Conservation (phyloP, 352 stramenopile species). For the Hyphochytrium catenoides region DNA sequence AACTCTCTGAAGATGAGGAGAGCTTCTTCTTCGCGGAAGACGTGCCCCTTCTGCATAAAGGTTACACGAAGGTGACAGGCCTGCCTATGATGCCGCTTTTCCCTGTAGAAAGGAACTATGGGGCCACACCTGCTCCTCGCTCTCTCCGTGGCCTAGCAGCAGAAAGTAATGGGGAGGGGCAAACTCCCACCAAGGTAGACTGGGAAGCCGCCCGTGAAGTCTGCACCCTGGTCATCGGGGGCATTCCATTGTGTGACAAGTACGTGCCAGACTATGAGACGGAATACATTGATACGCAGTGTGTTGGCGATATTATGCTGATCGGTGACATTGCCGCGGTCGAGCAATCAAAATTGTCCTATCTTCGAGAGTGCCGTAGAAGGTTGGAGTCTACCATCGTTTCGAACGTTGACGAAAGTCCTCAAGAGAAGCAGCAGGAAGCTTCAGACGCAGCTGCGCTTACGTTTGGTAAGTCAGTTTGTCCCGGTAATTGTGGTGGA, state of each 20-base stretch:
- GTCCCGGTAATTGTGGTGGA: conserved; percentile 10
- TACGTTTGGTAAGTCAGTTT: conserved; percentile 11
- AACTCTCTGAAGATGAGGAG: conserved; percentile 6
- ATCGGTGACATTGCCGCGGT: conserved; percentile 10
- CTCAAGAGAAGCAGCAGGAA: conserved; percentile 2
- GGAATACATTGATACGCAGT: conserved; percentile 12
- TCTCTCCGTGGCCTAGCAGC: too few relatives aligned
- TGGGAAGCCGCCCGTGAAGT: conserved; percentile 7
- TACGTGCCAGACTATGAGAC: conserved; percentile 12
- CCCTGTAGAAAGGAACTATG: too few relatives aligned
- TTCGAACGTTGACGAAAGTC: conserved; percentile 6
- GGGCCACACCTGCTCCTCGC: too few relatives aligned
- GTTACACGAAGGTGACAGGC: too few relatives aligned
- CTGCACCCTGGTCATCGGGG: conserved; percentile 10
- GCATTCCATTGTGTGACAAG: conserved; percentile 8
- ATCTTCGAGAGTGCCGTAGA: conserved; percentile 15
- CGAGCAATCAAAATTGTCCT: conserved; percentile 13
- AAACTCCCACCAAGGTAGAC: neutral
- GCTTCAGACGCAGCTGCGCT: conserved; percentile 7
- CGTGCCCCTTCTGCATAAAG: too few relatives aligned
- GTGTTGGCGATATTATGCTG: conserved; percentile 7
- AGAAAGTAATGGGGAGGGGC: conserved; percentile 1
- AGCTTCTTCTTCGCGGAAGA: too few relatives aligned
- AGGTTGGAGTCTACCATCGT: conserved; percentile 11
- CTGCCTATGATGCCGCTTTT: too few relatives aligned